Evolutionary conservation across 495 filamentous ascomycete species (phyloP).

Genomic region (Aspergillus haitiensis): DNA sequence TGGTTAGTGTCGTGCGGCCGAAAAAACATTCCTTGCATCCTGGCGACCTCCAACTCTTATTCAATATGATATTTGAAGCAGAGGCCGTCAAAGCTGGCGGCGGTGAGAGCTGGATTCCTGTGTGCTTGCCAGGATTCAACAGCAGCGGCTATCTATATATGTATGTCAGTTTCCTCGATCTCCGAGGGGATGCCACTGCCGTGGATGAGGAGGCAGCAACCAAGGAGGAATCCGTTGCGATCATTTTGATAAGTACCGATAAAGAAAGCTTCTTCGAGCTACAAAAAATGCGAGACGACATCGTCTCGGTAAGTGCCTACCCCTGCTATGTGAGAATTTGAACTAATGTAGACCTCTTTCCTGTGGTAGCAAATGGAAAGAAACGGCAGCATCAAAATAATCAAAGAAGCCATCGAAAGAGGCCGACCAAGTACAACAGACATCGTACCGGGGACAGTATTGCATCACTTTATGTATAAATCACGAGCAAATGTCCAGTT

Average conservation of each 20-base stretch:
- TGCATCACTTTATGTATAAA: slow-evolving; percentile 94
- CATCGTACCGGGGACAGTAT: slow-evolving; percentile 73
- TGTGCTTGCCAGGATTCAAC: slow-evolving; percentile 97
- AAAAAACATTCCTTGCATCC: slow-evolving; percentile 95
- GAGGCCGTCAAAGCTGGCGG: slow-evolving; percentile 83
- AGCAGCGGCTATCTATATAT: slow-evolving; percentile 97
- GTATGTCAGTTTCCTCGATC: slow-evolving; percentile 89
- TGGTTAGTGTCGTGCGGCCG: slow-evolving; percentile 91
- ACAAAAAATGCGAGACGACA: slow-evolving; percentile 75
- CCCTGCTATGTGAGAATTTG: neutral
- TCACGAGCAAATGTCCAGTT: slow-evolving; percentile 93
- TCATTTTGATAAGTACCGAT: slow-evolving; percentile 87
- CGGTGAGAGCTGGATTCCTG: slow-evolving; percentile 95
- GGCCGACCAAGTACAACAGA: slow-evolving; percentile 70
- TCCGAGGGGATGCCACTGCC: slow-evolving; percentile 36
- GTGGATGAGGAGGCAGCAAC: slow-evolving; percentile 38
- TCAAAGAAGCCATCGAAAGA: slow-evolving; percentile 67
- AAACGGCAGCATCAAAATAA: slow-evolving; percentile 70
- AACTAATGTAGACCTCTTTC: slow-evolving; percentile 3
- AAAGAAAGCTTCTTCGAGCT: slow-evolving; percentile 93
- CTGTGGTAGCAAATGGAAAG: slow-evolving; percentile 61
- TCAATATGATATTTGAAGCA: slow-evolving; percentile 99
- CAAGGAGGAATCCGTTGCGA: slow-evolving; percentile 76
- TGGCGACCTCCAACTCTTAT: slow-evolving; percentile 91
- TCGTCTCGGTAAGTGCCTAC: slow-evolving; percentile 57